Evolutionary conservation across 108 stramenopile genomes (phyloP), one percentile per base, ranked within the genome.

Genomic region (Seminavis robusta): DNA sequence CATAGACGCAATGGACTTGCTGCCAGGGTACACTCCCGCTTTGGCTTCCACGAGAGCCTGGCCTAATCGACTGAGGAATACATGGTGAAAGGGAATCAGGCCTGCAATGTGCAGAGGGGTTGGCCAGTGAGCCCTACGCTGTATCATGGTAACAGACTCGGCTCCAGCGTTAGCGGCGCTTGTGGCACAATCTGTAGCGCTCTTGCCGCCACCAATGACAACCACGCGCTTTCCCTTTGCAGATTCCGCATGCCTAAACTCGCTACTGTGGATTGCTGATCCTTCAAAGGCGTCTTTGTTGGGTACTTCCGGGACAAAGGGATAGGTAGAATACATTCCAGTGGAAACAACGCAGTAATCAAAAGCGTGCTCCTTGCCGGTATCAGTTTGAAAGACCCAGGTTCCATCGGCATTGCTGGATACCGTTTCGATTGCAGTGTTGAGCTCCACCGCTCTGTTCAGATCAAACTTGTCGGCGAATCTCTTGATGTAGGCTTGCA

Each of bases 41-140:
- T 33, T 29, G 9, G 25, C 52, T 7, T 19, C 10, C 11, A 68
- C 61, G 4, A 68, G 52, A 17, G 37, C 26, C 27, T 62, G 61
- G 7, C 67, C 67, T 5, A 62, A 41, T 15, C 61, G 40, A 2
- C 54, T 56, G 19, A 68, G 38, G 20, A 68, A 68, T 11, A 68
- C 28, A 26, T 68, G 47, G 9, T 68, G 61, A 33, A 68, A 68
- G 0, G 67, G 67, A 28, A 68, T 68, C 2, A 68, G 17, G 43
- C 55, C 67, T 17, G 67, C 67, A 47, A 68, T 62, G 1, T 37
- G 15, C 16, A 19, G 42, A 2, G 67, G 67, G 6, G 67, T 68
- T 1, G 60, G 60, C 67, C 67, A 68, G 26, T 68, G 61, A 2
- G 67, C 44, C 10, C 24, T 33, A 10, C 61, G 67, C 17, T 40